These are phyloP conservation scores for Coleophoma cylindrospora DNA, from an alignment of 2,329 filamentous ascomycete genomes.

Conservation along the genomic window DNA sequence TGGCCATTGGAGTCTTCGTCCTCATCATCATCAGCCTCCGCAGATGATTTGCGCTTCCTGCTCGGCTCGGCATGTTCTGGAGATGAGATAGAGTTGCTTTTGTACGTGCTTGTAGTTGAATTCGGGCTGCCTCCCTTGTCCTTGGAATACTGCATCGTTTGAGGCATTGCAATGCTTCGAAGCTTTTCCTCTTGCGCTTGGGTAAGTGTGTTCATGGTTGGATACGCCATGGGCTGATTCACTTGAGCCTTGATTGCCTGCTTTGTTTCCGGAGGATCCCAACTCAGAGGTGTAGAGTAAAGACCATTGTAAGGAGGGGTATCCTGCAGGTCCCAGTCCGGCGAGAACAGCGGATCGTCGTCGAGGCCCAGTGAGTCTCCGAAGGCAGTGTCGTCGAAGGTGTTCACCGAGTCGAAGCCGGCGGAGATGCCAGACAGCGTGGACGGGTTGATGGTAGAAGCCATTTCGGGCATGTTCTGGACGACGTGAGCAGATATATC, in stretches of 20 bases:
- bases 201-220: constrained; percentile 38
- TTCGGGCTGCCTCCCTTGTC: constrained; percentile 45
- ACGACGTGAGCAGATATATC: not conserved
- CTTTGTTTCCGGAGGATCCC: constrained; percentile 23
- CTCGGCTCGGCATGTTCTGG: constrained; percentile 47
- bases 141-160: constrained; percentile 49
- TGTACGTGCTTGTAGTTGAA: constrained; percentile 42
- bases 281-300: constrained; percentile 26
- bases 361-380: constrained; percentile 18
- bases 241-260: constrained; percentile 10
- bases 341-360: constrained; percentile 20
- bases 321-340: constrained; percentile 19
- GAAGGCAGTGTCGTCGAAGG: constrained; percentile 18
- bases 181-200: constrained; percentile 56
- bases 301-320: constrained; percentile 25
- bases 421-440: constrained; percentile 18
- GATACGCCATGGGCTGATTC: constrained; percentile 10
- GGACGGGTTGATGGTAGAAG: constrained; percentile 18
- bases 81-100: constrained; percentile 47
- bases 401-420: constrained; percentile 14
- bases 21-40: constrained; percentile 50
- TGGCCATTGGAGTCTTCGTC: constrained; percentile 54
- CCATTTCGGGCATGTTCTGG: constrained; percentile 8
- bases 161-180: constrained; percentile 60
- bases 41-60: constrained; percentile 66